Conservation (phyloP, 305 asterid genomes). For the Solanum hybrid region DNA sequence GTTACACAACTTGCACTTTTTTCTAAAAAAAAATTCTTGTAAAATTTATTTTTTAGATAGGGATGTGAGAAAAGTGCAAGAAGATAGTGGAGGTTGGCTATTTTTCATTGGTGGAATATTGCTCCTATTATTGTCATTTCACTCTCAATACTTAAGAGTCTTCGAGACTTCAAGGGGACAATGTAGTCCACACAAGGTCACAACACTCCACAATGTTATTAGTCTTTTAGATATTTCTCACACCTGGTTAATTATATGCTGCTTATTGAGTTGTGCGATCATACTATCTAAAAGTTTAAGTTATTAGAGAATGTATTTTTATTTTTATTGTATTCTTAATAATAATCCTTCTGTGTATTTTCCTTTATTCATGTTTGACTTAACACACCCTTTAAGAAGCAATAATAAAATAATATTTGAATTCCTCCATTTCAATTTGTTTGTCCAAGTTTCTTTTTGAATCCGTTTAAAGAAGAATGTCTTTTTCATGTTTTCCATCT, state of each 20-base stretch:
- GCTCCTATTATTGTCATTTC: not conserved
- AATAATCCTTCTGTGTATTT: not conserved
- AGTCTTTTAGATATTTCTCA: not conserved
- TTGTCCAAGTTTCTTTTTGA: too few species aligned
- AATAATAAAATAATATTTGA: not conserved
- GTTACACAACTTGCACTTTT: not conserved
- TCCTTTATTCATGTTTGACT: not conserved
- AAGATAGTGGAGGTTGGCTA: not conserved
- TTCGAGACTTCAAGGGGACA: not conserved
- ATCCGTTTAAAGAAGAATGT: not conserved
- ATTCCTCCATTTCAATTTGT: too few species aligned
- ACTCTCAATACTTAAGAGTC: not conserved
- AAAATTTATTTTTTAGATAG: not conserved
- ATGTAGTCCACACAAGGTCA: not conserved
- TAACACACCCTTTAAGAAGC: not conserved
- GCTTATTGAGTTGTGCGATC: not conserved
- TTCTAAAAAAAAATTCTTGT: too few species aligned
- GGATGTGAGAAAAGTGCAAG: not conserved
- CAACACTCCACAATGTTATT: not conserved
- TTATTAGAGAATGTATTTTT: not conserved
- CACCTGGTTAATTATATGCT: not conserved
- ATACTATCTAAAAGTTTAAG: not conserved
- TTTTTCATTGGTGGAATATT: not conserved
- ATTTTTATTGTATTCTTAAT: not conserved
- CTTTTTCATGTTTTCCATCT: not conserved